A percentile compares a stretch with the other conserved stretches of the same genome.
Evolutionary conservation across 176 grass and related monocot genomes (phyloP).

Genomic region (Chloris gayana): DNA sequence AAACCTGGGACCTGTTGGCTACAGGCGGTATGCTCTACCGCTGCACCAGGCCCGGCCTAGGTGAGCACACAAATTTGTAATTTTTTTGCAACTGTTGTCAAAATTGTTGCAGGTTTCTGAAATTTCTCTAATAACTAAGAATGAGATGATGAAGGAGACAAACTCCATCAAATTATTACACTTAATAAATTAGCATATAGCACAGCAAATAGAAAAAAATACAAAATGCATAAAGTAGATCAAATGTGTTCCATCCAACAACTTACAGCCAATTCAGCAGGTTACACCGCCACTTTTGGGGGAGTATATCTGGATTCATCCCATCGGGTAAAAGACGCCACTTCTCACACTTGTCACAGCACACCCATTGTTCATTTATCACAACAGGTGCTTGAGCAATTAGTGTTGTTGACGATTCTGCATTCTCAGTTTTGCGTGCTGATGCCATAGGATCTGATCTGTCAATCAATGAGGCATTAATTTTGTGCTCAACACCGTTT

Average conservation of each 20-base stretch:
- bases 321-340: conserved; percentile 83
- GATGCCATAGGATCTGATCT: conserved; percentile 43
- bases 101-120: no score
- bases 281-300: conserved; percentile 64
- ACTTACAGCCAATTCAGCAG: conserved; percentile 84
- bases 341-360: conserved; percentile 71
- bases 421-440: conserved; percentile 22
- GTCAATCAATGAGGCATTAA: conserved; percentile 26
- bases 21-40: no score
- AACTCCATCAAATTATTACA: conserved; percentile 17
- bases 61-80: no score
- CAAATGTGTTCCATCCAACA: conserved; percentile 24
- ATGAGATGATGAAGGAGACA: conserved; percentile 6
- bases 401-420: conserved; percentile 20
- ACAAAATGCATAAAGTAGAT: conserved; percentile 17
- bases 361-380: conserved; percentile 76
- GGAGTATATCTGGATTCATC: conserved; percentile 60
- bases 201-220: conserved; percentile 10
- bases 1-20: no score
- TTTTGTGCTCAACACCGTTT: conserved; percentile 30
- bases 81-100: no score
- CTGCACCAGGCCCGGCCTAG: no score
- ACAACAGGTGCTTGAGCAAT: conserved; percentile 41
- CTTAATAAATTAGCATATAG: conserved; percentile 1
- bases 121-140: conserved; percentile 2